Evolutionary conservation across 768 basidiomycete genomes (phyloP).

Genomic region (Leccinum subgranulosum): DNA sequence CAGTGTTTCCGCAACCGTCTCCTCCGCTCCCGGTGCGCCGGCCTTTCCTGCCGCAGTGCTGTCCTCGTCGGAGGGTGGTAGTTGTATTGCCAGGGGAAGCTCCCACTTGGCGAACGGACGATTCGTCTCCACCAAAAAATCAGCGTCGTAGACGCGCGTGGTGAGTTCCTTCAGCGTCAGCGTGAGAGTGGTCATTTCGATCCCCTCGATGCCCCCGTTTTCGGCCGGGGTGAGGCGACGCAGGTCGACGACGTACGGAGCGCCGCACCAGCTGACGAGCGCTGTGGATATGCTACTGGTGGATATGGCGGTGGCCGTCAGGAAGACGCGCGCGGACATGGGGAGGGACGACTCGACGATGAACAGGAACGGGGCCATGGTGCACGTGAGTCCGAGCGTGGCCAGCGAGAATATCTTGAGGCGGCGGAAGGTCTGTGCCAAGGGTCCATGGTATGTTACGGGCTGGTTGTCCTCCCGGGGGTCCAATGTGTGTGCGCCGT

Average conservation of each 20-base stretch:
- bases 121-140: conserved; percentile 61
- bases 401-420: conserved; percentile 83
- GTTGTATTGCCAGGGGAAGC: conserved; percentile 52
- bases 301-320: conserved; percentile 67
- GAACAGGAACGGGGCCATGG: conserved; percentile 79
- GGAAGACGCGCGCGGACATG: conserved; percentile 57
- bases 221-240: conserved; percentile 47
- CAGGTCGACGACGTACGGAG: conserved; percentile 70
- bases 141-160: conserved; percentile 73
- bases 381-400: conserved; percentile 65
- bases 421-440: conserved; percentile 63
- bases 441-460: conserved; percentile 64
- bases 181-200: conserved; percentile 71
- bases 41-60: conserved; percentile 29
- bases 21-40: conserved; percentile 50
- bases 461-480: conserved; percentile 4
- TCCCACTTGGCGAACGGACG: conserved; percentile 79
- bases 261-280: conserved; percentile 66
- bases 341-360: conserved; percentile 77
- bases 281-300: conserved; percentile 74
- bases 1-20: conserved; percentile 78
- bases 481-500: not conserved
- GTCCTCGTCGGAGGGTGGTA: conserved; percentile 39
- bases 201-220: conserved; percentile 44
- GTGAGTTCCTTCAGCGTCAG: conserved; percentile 55